Percentiles rank a stretch among this genome's conserved stretches.
Evolutionary conservation across 345 rosid genomes (phyloP).

Genomic region (Mercurialis annua): DNA sequence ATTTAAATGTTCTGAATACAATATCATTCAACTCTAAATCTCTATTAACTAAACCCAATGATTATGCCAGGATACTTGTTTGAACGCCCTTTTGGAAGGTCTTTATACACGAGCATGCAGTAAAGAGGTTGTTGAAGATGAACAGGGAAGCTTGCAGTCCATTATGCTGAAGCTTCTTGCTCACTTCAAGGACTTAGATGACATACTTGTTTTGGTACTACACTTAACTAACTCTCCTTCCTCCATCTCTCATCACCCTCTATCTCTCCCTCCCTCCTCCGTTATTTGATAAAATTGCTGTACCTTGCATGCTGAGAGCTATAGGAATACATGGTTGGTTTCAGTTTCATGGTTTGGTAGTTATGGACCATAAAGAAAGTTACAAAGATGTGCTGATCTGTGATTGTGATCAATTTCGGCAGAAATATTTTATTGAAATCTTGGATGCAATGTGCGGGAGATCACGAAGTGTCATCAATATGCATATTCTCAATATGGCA

Average conservation of each 20-base stretch:
- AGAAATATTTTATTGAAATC: slow-evolving; percentile 76
- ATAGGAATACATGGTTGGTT: slow-evolving; percentile 6
- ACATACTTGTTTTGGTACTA: slow-evolving; percentile 64
- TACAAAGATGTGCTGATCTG: not conserved
- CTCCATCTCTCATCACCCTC: not conserved
- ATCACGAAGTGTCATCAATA: slow-evolving; percentile 48
- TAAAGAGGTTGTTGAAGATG: slow-evolving; percentile 62
- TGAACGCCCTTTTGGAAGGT: slow-evolving; percentile 54
- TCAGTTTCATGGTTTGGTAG: slow-evolving; percentile 1
- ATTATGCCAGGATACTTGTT: slow-evolving; percentile 52
- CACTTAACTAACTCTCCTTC: slow-evolving; percentile 6
- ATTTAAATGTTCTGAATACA: not conserved
- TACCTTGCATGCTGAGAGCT: slow-evolving; percentile 8
- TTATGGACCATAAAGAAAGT: slow-evolving; percentile 3
- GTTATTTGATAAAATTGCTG: not conserved
- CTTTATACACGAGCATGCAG: slow-evolving; percentile 41
- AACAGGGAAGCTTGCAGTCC: slow-evolving; percentile 67
- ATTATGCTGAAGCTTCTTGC: slow-evolving; percentile 71
- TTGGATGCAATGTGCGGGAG: slow-evolving; percentile 74
- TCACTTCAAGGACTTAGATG: slow-evolving; percentile 58
- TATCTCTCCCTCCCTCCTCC: not conserved
- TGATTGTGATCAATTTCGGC: slow-evolving; percentile 25
- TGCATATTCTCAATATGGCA: slow-evolving; percentile 69
- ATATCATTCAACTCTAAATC: slow-evolving; percentile 11
- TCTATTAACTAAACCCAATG: slow-evolving; percentile 22